Conservation (phyloP, 768 basidiomycete species). For the Boletus speciosus region DNA sequence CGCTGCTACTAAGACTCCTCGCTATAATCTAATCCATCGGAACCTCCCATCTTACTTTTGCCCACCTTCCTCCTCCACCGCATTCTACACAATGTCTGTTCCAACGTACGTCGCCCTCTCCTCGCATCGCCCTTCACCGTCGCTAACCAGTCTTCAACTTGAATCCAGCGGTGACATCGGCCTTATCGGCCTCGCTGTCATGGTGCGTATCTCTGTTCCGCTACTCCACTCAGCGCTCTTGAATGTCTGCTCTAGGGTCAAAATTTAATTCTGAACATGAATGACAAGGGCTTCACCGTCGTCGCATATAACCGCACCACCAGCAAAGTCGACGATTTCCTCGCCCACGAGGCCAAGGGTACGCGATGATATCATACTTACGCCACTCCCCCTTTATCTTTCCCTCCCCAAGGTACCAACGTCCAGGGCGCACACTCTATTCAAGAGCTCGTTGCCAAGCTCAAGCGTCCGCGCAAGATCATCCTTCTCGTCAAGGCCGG, state of each 20-base stretch:
- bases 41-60: slow-evolving; percentile 27
- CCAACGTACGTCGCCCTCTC: slow-evolving; percentile 45
- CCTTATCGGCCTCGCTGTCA: slow-evolving; percentile 97
- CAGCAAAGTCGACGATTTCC: slow-evolving; percentile 93
- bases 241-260: slow-evolving; percentile 60
- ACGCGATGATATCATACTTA: slow-evolving; percentile 31
- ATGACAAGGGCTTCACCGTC: slow-evolving; percentile 98
- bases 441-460: slow-evolving; percentile 85
- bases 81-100: slow-evolving; percentile 38
- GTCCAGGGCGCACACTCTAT: slow-evolving; percentile 93
- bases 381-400: slow-evolving; percentile 17
- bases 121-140: slow-evolving; percentile 1
- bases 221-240: slow-evolving; percentile 7
- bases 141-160: slow-evolving; percentile 17
- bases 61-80: slow-evolving; percentile 32
- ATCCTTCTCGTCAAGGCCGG: slow-evolving; percentile 99
- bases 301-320: slow-evolving; percentile 97
- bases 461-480: slow-evolving; percentile 95
- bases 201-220: slow-evolving; percentile 53
- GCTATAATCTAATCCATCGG: slow-evolving; percentile 27
- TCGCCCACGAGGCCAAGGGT: slow-evolving; percentile 98
- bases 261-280: slow-evolving; percentile 98
- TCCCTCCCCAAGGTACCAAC: slow-evolving; percentile 69
- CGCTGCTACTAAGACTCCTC: neutral
- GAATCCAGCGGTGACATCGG: slow-evolving; percentile 86